Evolutionary conservation across 2,329 filamentous ascomycete genomes (phyloP).

Genomic region (Penicillium sp.): DNA sequence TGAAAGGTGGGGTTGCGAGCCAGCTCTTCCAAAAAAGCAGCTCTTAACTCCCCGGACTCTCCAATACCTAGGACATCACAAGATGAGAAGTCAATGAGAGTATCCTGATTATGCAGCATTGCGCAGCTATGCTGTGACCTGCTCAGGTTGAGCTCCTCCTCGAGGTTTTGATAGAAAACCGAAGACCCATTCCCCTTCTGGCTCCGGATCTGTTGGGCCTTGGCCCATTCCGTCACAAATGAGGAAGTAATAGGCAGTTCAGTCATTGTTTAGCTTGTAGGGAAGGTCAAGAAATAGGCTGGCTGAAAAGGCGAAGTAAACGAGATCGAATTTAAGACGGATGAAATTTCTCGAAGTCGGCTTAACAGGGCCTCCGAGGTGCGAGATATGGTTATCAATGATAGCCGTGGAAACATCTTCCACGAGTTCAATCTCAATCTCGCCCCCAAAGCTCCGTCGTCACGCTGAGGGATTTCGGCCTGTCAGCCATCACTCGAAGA

Average conservation of each 20-base stretch:
- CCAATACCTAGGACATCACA: neutral
- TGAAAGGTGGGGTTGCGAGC: constrained; percentile 29
- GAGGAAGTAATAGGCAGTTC: neutral
- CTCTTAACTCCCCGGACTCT: constrained; percentile 38
- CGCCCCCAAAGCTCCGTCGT: no score
- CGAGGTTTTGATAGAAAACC: neutral
- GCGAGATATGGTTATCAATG: no score
- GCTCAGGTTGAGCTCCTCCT: neutral
- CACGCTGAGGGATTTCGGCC: no score
- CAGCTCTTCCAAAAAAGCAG: constrained; percentile 49
- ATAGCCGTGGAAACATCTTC: no score
- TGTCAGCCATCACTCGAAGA: no score
- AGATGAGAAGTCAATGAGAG: neutral
- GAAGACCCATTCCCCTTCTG: neutral
- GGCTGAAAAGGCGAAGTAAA: no score
- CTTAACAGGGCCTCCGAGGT: no score
- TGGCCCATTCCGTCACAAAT: neutral
- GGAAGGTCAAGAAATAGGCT: no score
- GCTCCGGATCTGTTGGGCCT: neutral
- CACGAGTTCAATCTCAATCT: no score
- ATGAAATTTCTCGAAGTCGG: no score
- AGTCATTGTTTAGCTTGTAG: neutral
- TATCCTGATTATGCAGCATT: neutral
- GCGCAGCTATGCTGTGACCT: neutral
- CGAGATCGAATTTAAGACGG: no score